These are phyloP conservation scores for Fusarium sp. DNA, from an alignment of 2,329 filamentous ascomycete genomes.

Conservation along the genomic window DNA sequence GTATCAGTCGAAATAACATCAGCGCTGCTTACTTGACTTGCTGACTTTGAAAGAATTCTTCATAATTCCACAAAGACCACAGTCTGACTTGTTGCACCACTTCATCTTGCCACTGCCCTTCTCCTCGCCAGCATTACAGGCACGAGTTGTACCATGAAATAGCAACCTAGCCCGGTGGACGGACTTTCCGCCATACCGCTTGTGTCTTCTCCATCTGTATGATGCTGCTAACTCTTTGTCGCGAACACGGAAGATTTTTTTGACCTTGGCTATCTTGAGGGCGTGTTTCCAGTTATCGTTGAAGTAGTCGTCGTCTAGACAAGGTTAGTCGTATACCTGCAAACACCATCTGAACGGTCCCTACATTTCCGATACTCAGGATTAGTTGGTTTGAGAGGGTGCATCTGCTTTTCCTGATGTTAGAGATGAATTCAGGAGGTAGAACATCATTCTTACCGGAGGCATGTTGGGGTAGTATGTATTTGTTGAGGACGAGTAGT, in stretches of 20 bases:
- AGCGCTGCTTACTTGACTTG: not conserved
- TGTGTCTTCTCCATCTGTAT: not conserved
- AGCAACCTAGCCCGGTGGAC: not conserved
- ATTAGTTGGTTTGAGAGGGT: not conserved
- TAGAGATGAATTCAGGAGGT: accelerated
- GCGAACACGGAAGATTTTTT: not conserved
- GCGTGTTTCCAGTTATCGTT: not conserved
- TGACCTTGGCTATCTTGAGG: not conserved
- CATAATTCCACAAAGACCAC: not conserved
- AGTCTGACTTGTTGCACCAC: not conserved
- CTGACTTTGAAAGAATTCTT: not conserved
- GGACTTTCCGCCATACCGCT: not conserved
- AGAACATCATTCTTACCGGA: not conserved
- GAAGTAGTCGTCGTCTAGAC: not conserved
- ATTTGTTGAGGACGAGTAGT: not conserved
- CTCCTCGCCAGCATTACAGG: not conserved
- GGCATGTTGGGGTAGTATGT: not conserved
- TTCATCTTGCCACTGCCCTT: not conserved
- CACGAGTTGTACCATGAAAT: not conserved
- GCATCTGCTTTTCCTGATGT: not conserved
- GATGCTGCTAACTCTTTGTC: not conserved
- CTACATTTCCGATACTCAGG: not conserved
- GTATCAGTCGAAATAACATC: accelerated
- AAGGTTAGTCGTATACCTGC: not conserved
- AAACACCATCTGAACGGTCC: too few species aligned